Percentiles rank a stretch among this genome's conserved stretches.
These are phyloP conservation scores for Silene vulgaris DNA, from an alignment of 179 eudicot species.

Conservation along the genomic window DNA sequence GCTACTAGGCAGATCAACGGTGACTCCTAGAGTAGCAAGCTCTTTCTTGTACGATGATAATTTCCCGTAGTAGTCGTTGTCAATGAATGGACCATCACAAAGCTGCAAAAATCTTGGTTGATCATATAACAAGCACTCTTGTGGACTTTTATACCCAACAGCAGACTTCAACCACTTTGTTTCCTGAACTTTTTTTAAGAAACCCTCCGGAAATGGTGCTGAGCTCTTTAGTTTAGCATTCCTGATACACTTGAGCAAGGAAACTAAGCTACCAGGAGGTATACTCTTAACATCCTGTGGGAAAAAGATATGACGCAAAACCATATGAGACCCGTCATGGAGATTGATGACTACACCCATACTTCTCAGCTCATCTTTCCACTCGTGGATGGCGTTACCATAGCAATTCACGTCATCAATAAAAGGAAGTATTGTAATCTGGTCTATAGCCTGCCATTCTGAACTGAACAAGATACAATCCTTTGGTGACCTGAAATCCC, in stretches of 20 bases:
- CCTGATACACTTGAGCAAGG: slow-evolving; percentile 40
- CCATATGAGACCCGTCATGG: slow-evolving; percentile 33
- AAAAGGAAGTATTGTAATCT: slow-evolving; percentile 55
- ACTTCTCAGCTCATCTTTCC: slow-evolving; percentile 36
- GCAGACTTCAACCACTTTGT: slow-evolving; percentile 51
- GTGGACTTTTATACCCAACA: slow-evolving; percentile 39
- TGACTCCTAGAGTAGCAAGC: slow-evolving; percentile 46
- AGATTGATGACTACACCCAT: slow-evolving; percentile 51
- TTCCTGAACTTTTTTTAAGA: slow-evolving; percentile 22
- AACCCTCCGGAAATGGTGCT: slow-evolving; percentile 23
- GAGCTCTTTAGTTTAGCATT: neutral
- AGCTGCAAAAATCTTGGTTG: slow-evolving; percentile 29
- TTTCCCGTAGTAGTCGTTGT: slow-evolving; percentile 50
- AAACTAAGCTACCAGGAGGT: slow-evolving; percentile 31
- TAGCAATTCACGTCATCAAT: slow-evolving; percentile 54
- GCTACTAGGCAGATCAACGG: slow-evolving; percentile 16
- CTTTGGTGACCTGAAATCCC: slow-evolving; percentile 42
- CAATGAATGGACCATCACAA: slow-evolving; percentile 62
- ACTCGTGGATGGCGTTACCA: slow-evolving; percentile 42
- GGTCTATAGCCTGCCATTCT: slow-evolving; percentile 48
- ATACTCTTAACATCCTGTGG: slow-evolving; percentile 29
- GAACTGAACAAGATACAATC: slow-evolving; percentile 45
- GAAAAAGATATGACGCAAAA: slow-evolving; percentile 35
- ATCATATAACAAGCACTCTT: slow-evolving; percentile 39
- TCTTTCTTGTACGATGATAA: slow-evolving; percentile 33